phyloP scores from a whole-genome alignment of 768 basidiomycete genomes.

The Mycena vulgaris region DNA sequence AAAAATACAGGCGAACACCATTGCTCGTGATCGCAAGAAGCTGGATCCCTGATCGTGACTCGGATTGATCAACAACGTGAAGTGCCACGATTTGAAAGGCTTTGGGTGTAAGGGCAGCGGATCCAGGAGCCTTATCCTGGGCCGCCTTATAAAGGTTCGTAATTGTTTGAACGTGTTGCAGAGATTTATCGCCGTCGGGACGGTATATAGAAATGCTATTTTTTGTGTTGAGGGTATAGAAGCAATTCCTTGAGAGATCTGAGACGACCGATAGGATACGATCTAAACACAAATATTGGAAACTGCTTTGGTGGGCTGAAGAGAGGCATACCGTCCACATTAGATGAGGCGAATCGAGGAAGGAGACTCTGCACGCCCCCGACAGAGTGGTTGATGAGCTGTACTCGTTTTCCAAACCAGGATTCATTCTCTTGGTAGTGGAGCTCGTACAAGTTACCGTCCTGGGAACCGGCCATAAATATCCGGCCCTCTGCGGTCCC shows the following conservation, averaged over 20 bases:
- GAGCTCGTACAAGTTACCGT: constrained; percentile 93
- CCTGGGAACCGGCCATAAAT: constrained; percentile 90
- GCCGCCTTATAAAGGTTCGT: constrained; percentile 81
- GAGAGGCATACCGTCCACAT: constrained; percentile 71
- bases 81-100: constrained; percentile 80
- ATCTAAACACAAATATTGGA: constrained; percentile 60
- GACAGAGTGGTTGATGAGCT: constrained; percentile 90
- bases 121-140: constrained; percentile 86
- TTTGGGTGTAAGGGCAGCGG: constrained; percentile 78
- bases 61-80: constrained; percentile 76
- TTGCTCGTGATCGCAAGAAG: constrained; percentile 87
- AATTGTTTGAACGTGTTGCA: constrained; percentile 84
- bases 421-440: constrained; percentile 92
- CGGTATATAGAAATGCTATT: constrained; percentile 78
- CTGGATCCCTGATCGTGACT: constrained; percentile 80
- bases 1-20: constrained; percentile 90
- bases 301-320: constrained; percentile 15
- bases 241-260: constrained; percentile 77
- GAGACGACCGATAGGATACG: constrained; percentile 78
- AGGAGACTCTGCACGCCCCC: constrained; percentile 84
- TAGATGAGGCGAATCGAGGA: constrained; percentile 78
- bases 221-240: constrained; percentile 84
- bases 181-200: constrained; percentile 72
- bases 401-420: constrained; percentile 92
- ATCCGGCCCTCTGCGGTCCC: constrained; percentile 89